Evolutionary conservation across 2,329 filamentous ascomycete genomes (phyloP).

Genomic region (Aspergillus neoniger): DNA sequence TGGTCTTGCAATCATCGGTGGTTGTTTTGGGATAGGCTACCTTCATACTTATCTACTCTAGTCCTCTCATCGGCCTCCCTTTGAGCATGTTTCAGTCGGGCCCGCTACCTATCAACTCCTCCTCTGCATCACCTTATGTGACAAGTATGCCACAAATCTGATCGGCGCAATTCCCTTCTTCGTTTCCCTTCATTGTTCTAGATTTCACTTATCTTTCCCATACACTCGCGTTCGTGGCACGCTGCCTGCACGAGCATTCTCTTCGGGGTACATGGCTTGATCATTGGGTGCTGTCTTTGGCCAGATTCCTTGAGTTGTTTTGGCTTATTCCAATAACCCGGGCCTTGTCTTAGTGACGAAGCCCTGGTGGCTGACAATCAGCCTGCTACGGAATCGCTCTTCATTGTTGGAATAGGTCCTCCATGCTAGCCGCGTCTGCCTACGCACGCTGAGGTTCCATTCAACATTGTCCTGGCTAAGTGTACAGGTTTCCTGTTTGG

Average conservation of each 20-base stretch:
- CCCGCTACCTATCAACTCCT: background rate
- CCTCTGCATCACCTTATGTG: background rate
- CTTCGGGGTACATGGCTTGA: background rate
- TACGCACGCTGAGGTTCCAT: too few relatives aligned
- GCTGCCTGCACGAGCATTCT: background rate
- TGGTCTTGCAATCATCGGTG: background rate
- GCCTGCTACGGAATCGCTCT: too few relatives aligned
- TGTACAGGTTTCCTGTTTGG: background rate
- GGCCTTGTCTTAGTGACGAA: background rate
- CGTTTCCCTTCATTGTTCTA: background rate
- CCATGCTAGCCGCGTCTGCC: too few relatives aligned
- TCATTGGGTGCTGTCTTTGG: background rate
- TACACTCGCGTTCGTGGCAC: background rate
- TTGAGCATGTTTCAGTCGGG: background rate
- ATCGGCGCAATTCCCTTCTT: background rate
- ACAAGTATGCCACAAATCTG: background rate
- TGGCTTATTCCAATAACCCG: background rate
- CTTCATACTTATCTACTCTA: background rate
- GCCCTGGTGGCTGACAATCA: background rate
- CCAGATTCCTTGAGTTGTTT: background rate
- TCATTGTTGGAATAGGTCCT: too few relatives aligned
- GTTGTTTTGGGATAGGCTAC: background rate
- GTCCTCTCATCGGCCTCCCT: background rate
- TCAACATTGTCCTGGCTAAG: background rate
- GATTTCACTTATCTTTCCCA: background rate